Evolutionary conservation across 305 asterid species (phyloP).

Genomic region (Fraxinus floribunda): DNA sequence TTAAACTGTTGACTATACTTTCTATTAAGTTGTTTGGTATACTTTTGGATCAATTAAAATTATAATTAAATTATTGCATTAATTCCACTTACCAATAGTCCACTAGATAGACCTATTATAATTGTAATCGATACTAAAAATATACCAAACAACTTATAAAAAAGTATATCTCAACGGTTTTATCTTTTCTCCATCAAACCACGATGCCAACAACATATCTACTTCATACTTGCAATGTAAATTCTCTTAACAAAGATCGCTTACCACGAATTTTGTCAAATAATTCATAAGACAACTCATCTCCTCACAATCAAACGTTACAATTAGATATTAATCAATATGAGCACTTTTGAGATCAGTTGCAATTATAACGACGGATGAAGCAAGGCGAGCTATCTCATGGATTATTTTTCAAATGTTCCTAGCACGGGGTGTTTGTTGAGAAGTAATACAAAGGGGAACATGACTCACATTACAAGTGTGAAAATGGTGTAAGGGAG

Average conservation of each 20-base stretch:
- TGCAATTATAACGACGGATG: constrained; percentile 1
- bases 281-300: not conserved
- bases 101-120: not conserved
- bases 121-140: not conserved
- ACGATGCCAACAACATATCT: not conserved
- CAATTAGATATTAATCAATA: not conserved
- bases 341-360: not conserved
- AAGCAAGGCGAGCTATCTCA: not conserved
- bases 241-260: not conserved
- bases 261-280: not conserved
- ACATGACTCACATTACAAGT: constrained; percentile 5
- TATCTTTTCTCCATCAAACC: not conserved
- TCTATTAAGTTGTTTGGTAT: not conserved
- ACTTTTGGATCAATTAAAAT: not conserved
- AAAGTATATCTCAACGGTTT: not conserved
- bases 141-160: not conserved
- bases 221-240: not conserved
- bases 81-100: not conserved
- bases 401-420: not conserved
- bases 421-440: not conserved
- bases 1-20: not conserved
- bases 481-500: constrained; percentile 12
- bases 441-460: constrained; percentile 9
- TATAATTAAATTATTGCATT: not conserved
- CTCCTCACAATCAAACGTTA: not conserved